Base-by-base conservation (phyloP, 164 flowering plant species). In the Umbellularia californica region DNA sequence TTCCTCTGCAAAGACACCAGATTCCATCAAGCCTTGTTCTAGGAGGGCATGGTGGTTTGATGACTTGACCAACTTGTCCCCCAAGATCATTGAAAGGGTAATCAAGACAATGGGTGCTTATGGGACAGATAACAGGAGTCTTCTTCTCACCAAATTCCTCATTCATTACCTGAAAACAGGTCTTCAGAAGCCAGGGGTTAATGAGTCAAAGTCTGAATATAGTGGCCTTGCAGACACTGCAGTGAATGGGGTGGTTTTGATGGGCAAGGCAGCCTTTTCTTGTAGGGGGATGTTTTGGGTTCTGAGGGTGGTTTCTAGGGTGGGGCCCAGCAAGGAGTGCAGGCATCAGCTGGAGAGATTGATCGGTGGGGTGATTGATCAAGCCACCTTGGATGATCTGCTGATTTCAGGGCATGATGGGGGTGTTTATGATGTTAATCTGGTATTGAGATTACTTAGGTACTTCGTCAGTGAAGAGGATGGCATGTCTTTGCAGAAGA, bases 31-130 rank as follows among this genome's bases (percentile, higher is more conserved):
- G 52, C 20, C 73, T 15, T 70, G 82, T 50, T 75, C 79, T 33
- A 75, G 67, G 74, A 80, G 76, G 28, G 70, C 81, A 15, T 94
- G 98, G 97, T 94, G 97, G 97, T 91, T 91, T 71, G 90, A 91
- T 33, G 95, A 89, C 50, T 58, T 94, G 81, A 72, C 90, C 19
- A 67, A 74, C 20, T 82, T 91, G 14, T 30, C 88, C 23, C 96
- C 94, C 5, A 73, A 74, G 69, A 88, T 84, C 7, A 83, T 92
- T 2, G 88, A 82, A 19, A 82, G 71, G 73, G 50, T 90, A 30
- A 73, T 88, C 58, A 79, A 77, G 63, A 76, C 80, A 24, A 77
- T 90, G 73, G 76, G 88, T 58, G 81, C 79, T 70, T 85, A 70
- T 58, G 88, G 87, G 24, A 70, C 72, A 25, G 88, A 88, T 1